Base-by-base conservation (phyloP, 352 stramenopile genomes). In the Globisporangium canariense region DNA sequence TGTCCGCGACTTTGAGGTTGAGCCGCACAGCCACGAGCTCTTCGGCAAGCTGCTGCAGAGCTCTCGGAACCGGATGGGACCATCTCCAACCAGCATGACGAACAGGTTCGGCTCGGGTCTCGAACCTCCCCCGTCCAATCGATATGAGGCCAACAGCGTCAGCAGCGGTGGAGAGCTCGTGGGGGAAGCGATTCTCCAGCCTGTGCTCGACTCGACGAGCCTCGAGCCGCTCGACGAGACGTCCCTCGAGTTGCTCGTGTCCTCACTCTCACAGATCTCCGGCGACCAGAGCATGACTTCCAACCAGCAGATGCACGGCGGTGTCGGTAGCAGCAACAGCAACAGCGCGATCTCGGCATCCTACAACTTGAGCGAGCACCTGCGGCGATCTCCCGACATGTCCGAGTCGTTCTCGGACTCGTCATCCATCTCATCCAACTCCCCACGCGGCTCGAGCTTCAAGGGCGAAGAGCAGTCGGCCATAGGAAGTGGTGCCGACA, bases 201-300 rank as follows among this genome's bases (percentile, higher is more conserved):
- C 58, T 9, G 45, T 64, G 30, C n/a, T 64, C 18, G 58, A 64
- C 58, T 46, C 30, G 0, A 34, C 28, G 9, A 55, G 20, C 11
- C 45, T 64, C 34, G 58, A 64, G 46, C 46, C 58, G 20, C 58
- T 64, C 30, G 58, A 64, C 7, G 58, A 64, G 30, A 64, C 30
- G 4, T 64, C 45, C 4, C 58, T 64, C n/a, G 58, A 64, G 46
- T 20, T 64, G 18, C 58, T 64, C 58, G 58, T 64, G 32, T 46
- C 43, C 18, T 62, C 57, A 28, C 57, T 62, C 28, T 30, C 57
- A 18, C 57, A 62, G 16, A 62, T 62, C 57, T 43, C 38, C 43
- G 40, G 20, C 57, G 57, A 62, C 28, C 25, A 43, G 34, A 34
- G 32, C 57, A 36, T n/a, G 34, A 20, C 32, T 14, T 51, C 20